These are phyloP conservation scores for Cryptomeria japonica DNA, from an alignment of 75 land plant species.

Conservation along the genomic window DNA sequence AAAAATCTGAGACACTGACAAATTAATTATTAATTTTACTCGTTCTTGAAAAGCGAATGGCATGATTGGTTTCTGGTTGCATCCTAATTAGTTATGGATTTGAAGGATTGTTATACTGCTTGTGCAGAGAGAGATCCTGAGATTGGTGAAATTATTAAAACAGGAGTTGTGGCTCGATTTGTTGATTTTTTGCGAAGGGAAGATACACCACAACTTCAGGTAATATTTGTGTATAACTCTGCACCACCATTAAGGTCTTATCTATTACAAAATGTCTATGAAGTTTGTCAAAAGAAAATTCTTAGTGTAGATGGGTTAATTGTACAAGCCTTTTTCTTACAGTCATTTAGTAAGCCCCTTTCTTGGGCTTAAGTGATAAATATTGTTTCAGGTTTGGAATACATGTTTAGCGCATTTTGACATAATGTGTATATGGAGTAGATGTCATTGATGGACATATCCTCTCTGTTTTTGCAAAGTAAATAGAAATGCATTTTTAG, in stretches of 20 bases:
- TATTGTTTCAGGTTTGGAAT: too few species aligned
- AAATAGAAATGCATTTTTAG: neutral
- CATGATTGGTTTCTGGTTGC: neutral
- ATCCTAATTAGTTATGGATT: neutral
- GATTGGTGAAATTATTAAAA: conserved; percentile 44
- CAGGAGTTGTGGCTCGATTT: conserved; percentile 43
- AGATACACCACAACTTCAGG: conserved; percentile 50
- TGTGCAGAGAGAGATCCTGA: conserved; percentile 41
- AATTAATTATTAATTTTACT: neutral
- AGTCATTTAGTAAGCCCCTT: neutral
- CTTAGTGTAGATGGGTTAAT: neutral
- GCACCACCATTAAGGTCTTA: neutral
- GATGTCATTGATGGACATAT: neutral
- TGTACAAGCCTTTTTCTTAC: neutral
- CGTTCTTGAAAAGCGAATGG: neutral
- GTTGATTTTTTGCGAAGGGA: conserved; percentile 34
- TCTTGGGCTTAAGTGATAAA: too few species aligned
- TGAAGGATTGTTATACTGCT: neutral
- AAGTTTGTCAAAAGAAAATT: neutral
- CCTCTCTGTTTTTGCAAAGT: neutral
- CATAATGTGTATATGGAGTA: neutral
- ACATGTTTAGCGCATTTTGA: neutral
- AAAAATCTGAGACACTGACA: neutral
- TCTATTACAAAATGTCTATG: neutral
- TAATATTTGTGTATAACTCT: conserved; percentile 1